Evolutionary conservation across 176 grass and related monocot genomes (phyloP).

Genomic region (Aegilops tauschii): DNA sequence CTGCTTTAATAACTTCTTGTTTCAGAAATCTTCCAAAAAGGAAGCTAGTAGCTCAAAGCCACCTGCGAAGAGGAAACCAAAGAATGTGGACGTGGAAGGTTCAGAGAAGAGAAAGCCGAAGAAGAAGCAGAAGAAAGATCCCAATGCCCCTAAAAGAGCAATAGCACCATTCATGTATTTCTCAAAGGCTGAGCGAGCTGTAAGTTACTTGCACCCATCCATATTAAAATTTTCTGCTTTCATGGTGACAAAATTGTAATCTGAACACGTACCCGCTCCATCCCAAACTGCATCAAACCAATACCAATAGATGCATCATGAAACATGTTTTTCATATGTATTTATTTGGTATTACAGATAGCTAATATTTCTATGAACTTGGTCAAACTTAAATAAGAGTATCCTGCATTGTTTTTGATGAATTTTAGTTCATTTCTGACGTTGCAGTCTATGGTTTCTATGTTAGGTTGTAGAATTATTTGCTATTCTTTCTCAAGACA

Average conservation of each 20-base stretch:
- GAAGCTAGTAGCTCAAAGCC: slow-evolving; percentile 54
- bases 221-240: neutral
- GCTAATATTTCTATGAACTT: no score
- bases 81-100: slow-evolving; percentile 47
- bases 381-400: no score
- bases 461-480: neutral
- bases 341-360: neutral
- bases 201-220: slow-evolving; percentile 35
- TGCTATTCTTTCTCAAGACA: neutral
- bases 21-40: slow-evolving; percentile 71
- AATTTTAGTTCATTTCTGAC: no score
- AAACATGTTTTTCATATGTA: neutral
- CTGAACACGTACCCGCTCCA: neutral
- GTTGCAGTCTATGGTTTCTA: no score
- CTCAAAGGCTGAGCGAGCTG: slow-evolving; percentile 88
- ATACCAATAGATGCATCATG: neutral
- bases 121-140: slow-evolving; percentile 68
- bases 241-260: neutral
- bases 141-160: slow-evolving; percentile 85
- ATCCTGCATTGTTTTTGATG: no score
- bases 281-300: neutral
- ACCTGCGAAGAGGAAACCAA: slow-evolving; percentile 53
- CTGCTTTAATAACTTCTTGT: neutral
- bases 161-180: slow-evolving; percentile 88
- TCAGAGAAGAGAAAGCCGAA: slow-evolving; percentile 68